phyloP scores from a whole-genome alignment of 129 eudicot species.

The Flaveria sonorensis region DNA sequence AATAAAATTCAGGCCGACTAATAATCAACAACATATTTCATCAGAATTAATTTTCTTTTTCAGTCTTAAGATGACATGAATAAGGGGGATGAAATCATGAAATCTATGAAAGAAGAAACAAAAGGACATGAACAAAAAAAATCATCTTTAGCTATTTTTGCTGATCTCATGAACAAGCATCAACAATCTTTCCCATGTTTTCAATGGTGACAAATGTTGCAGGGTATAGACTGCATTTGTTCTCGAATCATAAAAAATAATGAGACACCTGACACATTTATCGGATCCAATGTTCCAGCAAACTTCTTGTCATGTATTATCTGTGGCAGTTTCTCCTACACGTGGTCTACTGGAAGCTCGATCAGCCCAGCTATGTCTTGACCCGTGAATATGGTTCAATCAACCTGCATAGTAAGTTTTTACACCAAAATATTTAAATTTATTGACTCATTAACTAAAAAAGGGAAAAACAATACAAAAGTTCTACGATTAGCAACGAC shows the following conservation, averaged over 20 bases:
- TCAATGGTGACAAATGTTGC: constrained; percentile 71
- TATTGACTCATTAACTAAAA: no score
- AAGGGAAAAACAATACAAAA: background rate
- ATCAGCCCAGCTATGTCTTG: constrained; percentile 69
- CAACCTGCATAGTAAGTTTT: constrained; percentile 49
- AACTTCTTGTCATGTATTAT: constrained; percentile 82
- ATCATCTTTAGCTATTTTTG: constrained; percentile 50
- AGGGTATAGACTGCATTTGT: constrained; percentile 58
- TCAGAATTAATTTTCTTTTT: no score
- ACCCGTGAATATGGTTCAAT: constrained; percentile 83
- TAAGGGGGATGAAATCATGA: no score
- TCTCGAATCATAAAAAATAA: constrained; percentile 70
- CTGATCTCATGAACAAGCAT: constrained; percentile 62
- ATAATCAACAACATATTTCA: no score
- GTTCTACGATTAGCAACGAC: background rate
- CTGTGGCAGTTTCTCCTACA: constrained; percentile 76
- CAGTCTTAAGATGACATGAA: no score
- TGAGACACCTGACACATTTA: constrained; percentile 76
- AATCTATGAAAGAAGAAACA: no score
- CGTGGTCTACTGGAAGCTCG: constrained; percentile 68
- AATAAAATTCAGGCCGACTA: no score
- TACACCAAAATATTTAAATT: no score
- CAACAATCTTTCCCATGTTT: constrained; percentile 69
- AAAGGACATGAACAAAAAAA: no score
- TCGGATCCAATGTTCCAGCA: constrained; percentile 65